Evolutionary conservation across 2,329 filamentous ascomycete genomes (phyloP).

Genomic region (Helminthosporium solani): DNA sequence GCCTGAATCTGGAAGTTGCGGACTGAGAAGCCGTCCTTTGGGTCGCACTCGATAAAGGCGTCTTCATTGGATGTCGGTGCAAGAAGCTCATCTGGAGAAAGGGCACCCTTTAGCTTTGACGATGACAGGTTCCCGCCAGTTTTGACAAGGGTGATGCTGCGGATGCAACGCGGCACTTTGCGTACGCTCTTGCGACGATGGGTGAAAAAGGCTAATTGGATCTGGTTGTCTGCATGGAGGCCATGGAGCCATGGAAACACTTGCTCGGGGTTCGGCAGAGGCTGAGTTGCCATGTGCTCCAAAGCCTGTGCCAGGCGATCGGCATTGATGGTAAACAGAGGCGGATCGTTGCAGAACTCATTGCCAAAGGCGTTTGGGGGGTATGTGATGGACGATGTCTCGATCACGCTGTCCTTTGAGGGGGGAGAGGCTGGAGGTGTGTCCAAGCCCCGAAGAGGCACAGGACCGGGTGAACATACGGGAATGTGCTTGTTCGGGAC

Average conservation of each 20-base stretch:
- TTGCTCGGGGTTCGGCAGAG: constrained; percentile 77
- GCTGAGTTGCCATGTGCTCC: constrained; percentile 73
- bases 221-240: constrained; percentile 80
- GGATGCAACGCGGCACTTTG: constrained; percentile 72
- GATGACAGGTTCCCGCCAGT: constrained; percentile 74
- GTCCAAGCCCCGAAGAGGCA: constrained; percentile 50
- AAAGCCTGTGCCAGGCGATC: constrained; percentile 69
- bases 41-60: constrained; percentile 80
- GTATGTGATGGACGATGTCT: constrained; percentile 69
- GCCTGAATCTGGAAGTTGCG: constrained; percentile 97
- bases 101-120: constrained; percentile 81
- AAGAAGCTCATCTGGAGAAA: constrained; percentile 79
- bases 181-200: constrained; percentile 70
- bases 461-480: constrained; percentile 78
- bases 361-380: constrained; percentile 67
- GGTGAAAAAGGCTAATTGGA: constrained; percentile 88
- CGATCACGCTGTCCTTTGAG: constrained; percentile 55
- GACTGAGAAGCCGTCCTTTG: constrained; percentile 87
- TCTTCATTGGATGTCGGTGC: constrained; percentile 49
- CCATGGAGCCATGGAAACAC: constrained; percentile 98
- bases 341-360: constrained; percentile 54
- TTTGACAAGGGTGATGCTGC: constrained; percentile 84
- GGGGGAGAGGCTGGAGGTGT: constrained; percentile 61
- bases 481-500: constrained; percentile 86
- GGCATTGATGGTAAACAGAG: constrained; percentile 72